phyloP scores from a whole-genome alignment of 306 rosid species.

The Trifolium repens region DNA sequence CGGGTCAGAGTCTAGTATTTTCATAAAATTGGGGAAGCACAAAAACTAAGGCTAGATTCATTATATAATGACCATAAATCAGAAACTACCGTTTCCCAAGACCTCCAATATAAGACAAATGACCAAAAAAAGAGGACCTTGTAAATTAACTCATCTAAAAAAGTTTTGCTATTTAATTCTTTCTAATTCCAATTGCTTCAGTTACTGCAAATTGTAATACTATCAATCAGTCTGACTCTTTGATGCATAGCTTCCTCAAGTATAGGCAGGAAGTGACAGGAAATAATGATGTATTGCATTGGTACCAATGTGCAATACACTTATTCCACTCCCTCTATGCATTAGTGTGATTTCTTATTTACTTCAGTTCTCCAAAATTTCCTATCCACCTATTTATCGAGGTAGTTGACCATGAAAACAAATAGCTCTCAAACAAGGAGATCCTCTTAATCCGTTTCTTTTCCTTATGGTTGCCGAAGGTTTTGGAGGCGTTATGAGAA shows the following conservation, averaged over 20 bases:
- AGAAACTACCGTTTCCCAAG: slow-evolving; percentile 45
- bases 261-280: slow-evolving; percentile 56
- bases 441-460: too few species aligned
- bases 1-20: neutral
- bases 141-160: slow-evolving; percentile 44
- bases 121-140: slow-evolving; percentile 35
- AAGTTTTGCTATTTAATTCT: slow-evolving; percentile 40
- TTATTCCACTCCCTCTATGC: too few species aligned
- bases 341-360: too few species aligned
- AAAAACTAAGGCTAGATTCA: slow-evolving; percentile 42
- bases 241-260: slow-evolving; percentile 46
- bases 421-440: too few species aligned
- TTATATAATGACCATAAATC: slow-evolving; percentile 41
- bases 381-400: too few species aligned
- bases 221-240: slow-evolving; percentile 27
- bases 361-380: too few species aligned
- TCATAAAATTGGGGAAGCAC: slow-evolving; percentile 47
- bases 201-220: slow-evolving; percentile 39
- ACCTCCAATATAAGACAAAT: slow-evolving; percentile 36
- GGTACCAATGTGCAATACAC: too few species aligned
- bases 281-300: too few species aligned
- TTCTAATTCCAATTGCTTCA: slow-evolving; percentile 40
- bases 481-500: too few species aligned
- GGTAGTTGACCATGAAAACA: too few species aligned
- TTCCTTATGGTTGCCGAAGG: too few species aligned